Base-by-base conservation (phyloP, 2,329 filamentous ascomycete genomes). In the Didymella exigua region DNA sequence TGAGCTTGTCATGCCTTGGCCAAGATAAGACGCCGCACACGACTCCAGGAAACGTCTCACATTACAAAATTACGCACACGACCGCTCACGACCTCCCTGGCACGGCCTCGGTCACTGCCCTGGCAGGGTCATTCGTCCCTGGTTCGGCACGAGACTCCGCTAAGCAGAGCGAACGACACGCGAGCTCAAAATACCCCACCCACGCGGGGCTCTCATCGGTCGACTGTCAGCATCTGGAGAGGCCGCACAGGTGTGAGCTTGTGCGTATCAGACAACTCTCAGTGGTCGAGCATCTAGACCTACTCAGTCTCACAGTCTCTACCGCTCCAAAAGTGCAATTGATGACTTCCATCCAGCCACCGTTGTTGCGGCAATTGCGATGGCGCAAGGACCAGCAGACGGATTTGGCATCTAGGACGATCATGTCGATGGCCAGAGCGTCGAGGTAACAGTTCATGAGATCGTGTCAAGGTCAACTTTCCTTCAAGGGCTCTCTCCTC, bases 1-100 rank as follows among this genome's bases (percentile, higher is more conserved):
- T 46, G 34, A 46, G 46, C 52, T 55, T 50, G 52, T 50, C 24
- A 29, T 55, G 52, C 41, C 52, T 55, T 55, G 47, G 52, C 52
- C 52, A 33, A 54, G 45, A 49, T 50, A 55, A 50, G 41, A 34
- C 52, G 46, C 52, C 52, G 50, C 46, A 55, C 52, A 40, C 52
- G 27, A 37, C 30, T 34, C 23, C 33, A 49, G 52, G 33, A 54
- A 54, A 45, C 29, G 11, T 30, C 31, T 37, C 52, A 50, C 34
- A 48, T 5, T 16, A 46, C 27, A 36, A 30, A 36, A 45, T 54
- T 26, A 50, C 31, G 29, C 47, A 46, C 52, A 36, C 30, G 16
- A 26, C 24, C 43, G 29, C 27, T 37, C 52, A 29, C 30, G 9
- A 18, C 18, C 41, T 42, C 21, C 44, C 23, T 26, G 30, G 36